Conservation (phyloP, 495 filamentous ascomycete genomes). For the Annulohypoxylon moriforme region DNA sequence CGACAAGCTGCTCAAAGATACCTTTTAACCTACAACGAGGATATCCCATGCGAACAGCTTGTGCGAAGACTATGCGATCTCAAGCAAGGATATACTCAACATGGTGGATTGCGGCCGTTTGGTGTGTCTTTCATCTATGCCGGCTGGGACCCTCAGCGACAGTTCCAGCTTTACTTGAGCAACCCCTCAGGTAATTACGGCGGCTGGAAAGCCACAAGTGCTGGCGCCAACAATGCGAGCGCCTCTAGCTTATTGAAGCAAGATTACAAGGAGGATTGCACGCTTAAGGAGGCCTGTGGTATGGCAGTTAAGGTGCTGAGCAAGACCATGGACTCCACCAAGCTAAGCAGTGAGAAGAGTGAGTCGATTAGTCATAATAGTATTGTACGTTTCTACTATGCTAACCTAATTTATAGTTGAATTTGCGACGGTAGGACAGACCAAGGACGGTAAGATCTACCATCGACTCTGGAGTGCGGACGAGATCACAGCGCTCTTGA, state of each 20-base stretch:
- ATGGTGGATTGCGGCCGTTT: constrained; percentile 96
- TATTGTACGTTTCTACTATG: constrained; percentile 22
- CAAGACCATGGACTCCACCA: constrained; percentile 99
- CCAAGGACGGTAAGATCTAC: constrained; percentile 93
- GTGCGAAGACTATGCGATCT: constrained; percentile 96
- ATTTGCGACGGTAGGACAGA: constrained; percentile 97
- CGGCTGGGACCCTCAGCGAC: constrained; percentile 91
- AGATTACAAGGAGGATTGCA: constrained; percentile 98
- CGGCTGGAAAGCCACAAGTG: constrained; percentile 98
- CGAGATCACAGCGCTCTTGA: constrained; percentile 93
- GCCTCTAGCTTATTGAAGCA: constrained; percentile 98
- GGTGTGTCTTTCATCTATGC: constrained; percentile 99
- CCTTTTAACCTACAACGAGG: constrained; percentile 98
- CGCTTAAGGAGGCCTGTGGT: constrained; percentile 94
- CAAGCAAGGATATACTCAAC: constrained; percentile 99
- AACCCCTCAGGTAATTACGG: constrained; percentile 99
- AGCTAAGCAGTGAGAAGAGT: constrained; percentile 99
- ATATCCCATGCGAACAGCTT: constrained; percentile 99
- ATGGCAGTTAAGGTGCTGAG: constrained; percentile 98
- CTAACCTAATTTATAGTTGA: constrained; percentile 75
- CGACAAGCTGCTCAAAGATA: constrained; percentile 96
- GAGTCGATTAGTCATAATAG: constrained; percentile 38
- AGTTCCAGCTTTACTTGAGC: constrained; percentile 99
- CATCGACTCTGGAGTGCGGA: constrained; percentile 97
- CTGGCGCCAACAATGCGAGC: constrained; percentile 97